Base-by-base conservation (phyloP, 2,329 filamentous ascomycete species). In the Penicillium sclerotiorum region DNA sequence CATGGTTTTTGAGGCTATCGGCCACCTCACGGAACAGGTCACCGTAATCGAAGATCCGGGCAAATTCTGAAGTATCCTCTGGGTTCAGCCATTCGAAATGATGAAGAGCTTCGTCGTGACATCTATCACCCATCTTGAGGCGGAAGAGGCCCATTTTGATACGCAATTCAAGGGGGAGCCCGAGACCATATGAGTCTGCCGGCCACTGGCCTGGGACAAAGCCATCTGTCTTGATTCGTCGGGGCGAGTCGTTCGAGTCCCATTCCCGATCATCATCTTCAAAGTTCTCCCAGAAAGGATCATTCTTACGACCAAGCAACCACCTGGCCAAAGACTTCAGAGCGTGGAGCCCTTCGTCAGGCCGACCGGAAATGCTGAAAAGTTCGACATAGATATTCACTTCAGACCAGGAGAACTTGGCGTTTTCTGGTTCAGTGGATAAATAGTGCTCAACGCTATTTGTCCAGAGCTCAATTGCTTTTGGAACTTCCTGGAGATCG, bases 381-480 rank as follows among this genome's bases (percentile, higher is more conserved):
- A 97, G 79, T 62, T 96, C 90, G 32, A 90, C 81, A 58, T 94
- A 96, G 46, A 92, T 87, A 53, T 90, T 88, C 35, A 95, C 77
- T 67, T 97, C 88, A 45, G 87, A 85, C 93, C 93, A 99, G 41
- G 79, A 75, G 39, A 83, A 76, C 22, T 77, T 70, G 9, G 69
- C 71, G 15, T 77, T 71, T 27, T 74, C 70, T 2, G 75, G 68
- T 15, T 73, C 66, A n/a, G 73, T 63, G 8, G 68, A 68, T 43
- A 72, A 64, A 52, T 78, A 80, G 55, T 80, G 72, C 4, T 72
- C 63, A 36, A 86, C 77, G 17, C 79, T 78, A 17, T 72, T 67
- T 15, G 82, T 74, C 61, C 84, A 86, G 47, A 73, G 69, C 7
- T 73, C 60, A 15, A 77, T 70, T 11, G 81, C 79, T 50, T 71